Conservation (phyloP, 371 early-diverging fungal species). For the Mortierella sp. region DNA sequence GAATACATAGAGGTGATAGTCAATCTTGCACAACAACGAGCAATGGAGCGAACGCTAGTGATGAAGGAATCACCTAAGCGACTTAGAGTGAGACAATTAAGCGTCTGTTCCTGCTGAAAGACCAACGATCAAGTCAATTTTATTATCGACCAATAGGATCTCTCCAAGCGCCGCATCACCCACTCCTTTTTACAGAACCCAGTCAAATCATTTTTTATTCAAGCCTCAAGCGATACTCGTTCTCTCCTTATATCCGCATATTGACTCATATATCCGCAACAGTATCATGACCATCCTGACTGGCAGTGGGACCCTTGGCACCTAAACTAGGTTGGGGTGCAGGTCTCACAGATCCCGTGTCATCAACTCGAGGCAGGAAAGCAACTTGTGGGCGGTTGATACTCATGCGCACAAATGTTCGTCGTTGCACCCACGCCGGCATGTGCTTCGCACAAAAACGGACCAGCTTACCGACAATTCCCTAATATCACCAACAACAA, state of each 20-base stretch:
- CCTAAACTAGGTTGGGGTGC: background rate
- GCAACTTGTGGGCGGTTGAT: background rate
- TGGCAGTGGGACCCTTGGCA: background rate
- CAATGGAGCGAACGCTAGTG: too few species aligned
- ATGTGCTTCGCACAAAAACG: background rate
- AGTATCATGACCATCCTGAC: background rate
- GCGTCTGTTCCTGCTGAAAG: too few species aligned
- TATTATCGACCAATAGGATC: too few species aligned
- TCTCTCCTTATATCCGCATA: background rate
- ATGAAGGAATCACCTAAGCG: too few species aligned
- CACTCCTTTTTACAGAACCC: too few species aligned
- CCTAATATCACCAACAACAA: background rate
- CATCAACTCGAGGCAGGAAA: background rate
- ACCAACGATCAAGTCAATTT: too few species aligned
- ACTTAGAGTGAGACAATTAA: too few species aligned
- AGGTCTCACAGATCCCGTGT: background rate
- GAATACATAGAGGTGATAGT: too few species aligned
- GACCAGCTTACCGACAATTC: background rate
- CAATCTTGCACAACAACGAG: too few species aligned
- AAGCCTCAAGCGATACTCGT: too few species aligned
- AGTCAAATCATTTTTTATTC: too few species aligned
- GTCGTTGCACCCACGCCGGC: background rate
- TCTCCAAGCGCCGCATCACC: too few species aligned
- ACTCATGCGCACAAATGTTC: background rate
- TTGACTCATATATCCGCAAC: background rate